These are phyloP conservation scores for Hyphopichia homilentoma DNA, from an alignment of 805 yeast species.

Conservation along the genomic window DNA sequence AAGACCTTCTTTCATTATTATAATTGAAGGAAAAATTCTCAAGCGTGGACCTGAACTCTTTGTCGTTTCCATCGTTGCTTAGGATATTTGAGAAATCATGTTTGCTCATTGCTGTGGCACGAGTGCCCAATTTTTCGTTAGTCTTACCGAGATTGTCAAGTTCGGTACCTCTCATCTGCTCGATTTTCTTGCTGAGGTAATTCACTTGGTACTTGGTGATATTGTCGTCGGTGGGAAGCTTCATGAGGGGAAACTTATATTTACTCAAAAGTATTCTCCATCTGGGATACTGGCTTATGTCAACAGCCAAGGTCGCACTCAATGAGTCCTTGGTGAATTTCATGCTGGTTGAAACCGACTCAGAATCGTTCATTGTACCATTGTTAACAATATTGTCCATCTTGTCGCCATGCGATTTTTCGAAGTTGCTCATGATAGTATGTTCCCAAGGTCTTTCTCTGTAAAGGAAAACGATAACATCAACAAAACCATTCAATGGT, in stretches of 20 bases:
- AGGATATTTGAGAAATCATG: conserved; percentile 40
- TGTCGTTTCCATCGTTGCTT: conserved; percentile 23
- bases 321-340: conserved; percentile 20
- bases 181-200: conserved; percentile 11
- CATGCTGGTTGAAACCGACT: conserved; percentile 24
- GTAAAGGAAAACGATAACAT: conserved; percentile 67
- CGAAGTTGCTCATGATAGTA: conserved; percentile 37
- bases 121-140: not conserved
- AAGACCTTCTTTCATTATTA: conserved; percentile 5
- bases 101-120: not conserved
- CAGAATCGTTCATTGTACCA: conserved; percentile 9
- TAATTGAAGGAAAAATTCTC: conserved; percentile 29
- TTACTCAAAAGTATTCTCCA: conserved; percentile 40
- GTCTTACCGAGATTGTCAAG: not conserved
- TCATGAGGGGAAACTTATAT: conserved; percentile 42
- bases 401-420: conserved; percentile 26
- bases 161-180: conserved; percentile 4
- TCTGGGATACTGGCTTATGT: conserved; percentile 22
- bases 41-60: conserved; percentile 25
- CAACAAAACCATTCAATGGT: conserved; percentile 77
- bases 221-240: conserved; percentile 38
- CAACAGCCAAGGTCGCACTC: conserved; percentile 25
- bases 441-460: conserved; percentile 79
- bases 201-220: conserved; percentile 17
- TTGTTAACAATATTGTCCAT: conserved; percentile 18